These are phyloP conservation scores for Lyophyllum semitale DNA, from an alignment of 768 basidiomycete genomes.

Conservation along the genomic window DNA sequence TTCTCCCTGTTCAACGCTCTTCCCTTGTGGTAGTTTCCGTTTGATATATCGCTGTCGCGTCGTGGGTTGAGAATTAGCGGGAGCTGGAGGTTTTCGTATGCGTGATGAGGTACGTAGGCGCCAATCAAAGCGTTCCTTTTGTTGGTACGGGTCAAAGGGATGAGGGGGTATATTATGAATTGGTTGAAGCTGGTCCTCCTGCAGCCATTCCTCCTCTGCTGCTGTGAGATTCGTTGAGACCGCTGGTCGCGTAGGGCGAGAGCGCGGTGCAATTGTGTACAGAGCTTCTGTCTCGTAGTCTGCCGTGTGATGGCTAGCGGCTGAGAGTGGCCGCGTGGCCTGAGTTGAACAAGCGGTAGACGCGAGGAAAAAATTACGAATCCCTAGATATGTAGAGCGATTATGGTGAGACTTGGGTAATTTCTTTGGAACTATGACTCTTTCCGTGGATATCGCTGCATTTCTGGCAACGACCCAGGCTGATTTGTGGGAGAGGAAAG, in stretches of 20 bases:
- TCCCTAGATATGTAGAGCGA: slow-evolving; percentile 14
- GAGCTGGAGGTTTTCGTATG: slow-evolving; percentile 13
- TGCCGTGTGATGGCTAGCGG: neutral
- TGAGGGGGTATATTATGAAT: slow-evolving; percentile 5
- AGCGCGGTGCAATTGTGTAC: slow-evolving; percentile 8
- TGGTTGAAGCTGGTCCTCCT: slow-evolving; percentile 22
- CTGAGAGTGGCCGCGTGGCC: slow-evolving; percentile 8
- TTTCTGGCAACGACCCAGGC: slow-evolving; percentile 8
- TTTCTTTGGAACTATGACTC: slow-evolving; percentile 7
- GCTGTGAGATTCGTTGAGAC: slow-evolving; percentile 17
- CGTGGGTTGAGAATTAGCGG: slow-evolving; percentile 1
- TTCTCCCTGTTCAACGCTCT: slow-evolving; percentile 35
- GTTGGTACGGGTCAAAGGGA: slow-evolving; percentile 10
- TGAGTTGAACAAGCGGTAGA: slow-evolving; percentile 16
- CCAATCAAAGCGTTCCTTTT: slow-evolving; percentile 59
- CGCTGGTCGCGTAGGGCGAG: neutral
- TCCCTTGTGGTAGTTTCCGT: slow-evolving; percentile 40
- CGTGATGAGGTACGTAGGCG: slow-evolving; percentile 54
- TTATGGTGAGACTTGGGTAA: slow-evolving; percentile 2
- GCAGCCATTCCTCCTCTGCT: slow-evolving; percentile 42
- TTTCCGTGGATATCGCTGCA: slow-evolving; percentile 12
- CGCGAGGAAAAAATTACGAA: slow-evolving; percentile 19
- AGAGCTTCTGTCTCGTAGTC: slow-evolving; percentile 15
- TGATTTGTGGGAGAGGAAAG: slow-evolving; percentile 5
- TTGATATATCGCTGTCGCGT: slow-evolving; percentile 23